Conservation (phyloP, 176 grass and related monocot species). For the Tillandsia fasciculata region DNA sequence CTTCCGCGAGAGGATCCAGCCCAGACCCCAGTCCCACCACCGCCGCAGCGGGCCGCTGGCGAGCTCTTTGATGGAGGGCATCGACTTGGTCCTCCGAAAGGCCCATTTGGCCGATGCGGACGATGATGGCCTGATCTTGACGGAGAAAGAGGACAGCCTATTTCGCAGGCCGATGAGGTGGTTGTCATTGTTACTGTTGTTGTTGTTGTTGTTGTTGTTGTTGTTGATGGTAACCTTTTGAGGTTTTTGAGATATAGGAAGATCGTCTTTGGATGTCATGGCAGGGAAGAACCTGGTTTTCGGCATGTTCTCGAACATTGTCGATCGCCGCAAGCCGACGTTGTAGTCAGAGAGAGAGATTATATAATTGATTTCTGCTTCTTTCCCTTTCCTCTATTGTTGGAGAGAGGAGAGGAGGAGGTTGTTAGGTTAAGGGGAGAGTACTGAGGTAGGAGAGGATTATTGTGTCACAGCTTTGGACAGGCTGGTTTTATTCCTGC, state of each 20-base stretch:
- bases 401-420: neutral
- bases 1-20: slow-evolving; percentile 63
- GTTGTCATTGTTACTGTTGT: neutral
- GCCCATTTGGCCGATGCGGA: slow-evolving; percentile 22
- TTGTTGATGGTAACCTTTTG: neutral
- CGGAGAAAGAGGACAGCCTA: slow-evolving; percentile 69
- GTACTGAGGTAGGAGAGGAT: neutral
- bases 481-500: slow-evolving; percentile 31
- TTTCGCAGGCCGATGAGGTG: slow-evolving; percentile 44
- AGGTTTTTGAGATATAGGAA: slow-evolving; percentile 47
- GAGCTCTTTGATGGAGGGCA: slow-evolving; percentile 53
- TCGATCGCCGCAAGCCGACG: neutral
- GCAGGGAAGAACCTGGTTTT: slow-evolving; percentile 16
- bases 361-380: neutral
- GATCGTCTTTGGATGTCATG: slow-evolving; percentile 36
- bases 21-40: slow-evolving; percentile 75
- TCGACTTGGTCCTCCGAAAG: slow-evolving; percentile 43
- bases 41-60: slow-evolving; percentile 46
- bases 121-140: slow-evolving; percentile 45
- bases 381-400: neutral
- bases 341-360: neutral
- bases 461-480: slow-evolving; percentile 17
- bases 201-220: neutral
- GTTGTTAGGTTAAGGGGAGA: neutral
- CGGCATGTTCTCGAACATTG: slow-evolving; percentile 10